A percentile compares a stretch with the other conserved stretches of the same genome.
Evolutionary conservation across 163 green algal species (phyloP).

Genomic region (Coccomyxa subellipsoidea): DNA sequence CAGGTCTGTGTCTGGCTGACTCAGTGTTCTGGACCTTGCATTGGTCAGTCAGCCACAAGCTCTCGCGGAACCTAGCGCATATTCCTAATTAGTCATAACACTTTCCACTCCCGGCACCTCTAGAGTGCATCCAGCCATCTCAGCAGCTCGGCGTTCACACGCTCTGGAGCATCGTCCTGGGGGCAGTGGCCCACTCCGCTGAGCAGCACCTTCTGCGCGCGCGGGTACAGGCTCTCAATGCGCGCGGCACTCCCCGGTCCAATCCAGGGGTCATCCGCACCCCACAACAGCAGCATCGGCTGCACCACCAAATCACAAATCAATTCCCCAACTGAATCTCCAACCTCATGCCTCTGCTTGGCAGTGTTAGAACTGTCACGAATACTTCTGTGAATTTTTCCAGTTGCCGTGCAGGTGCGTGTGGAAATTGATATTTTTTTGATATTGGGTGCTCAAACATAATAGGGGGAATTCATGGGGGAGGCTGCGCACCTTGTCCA

Average conservation of each 20-base stretch:
- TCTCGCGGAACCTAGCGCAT: too few relatives aligned
- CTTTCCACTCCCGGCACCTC: too few relatives aligned
- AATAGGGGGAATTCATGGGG: too few relatives aligned
- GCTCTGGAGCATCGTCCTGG: slow-evolving; percentile 11
- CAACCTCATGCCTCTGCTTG: too few relatives aligned
- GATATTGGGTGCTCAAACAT: too few relatives aligned
- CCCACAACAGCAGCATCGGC: slow-evolving; percentile 16
- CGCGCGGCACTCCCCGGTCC: slow-evolving; percentile 50
- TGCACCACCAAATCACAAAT: not conserved
- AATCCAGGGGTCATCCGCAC: slow-evolving; percentile 60
- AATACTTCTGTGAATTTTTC: too few relatives aligned
- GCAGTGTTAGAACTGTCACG: too few relatives aligned
- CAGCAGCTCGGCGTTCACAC: slow-evolving; percentile 1
- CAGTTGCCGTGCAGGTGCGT: too few relatives aligned
- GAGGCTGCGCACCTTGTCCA: slow-evolving; percentile 16
- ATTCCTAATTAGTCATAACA: too few relatives aligned
- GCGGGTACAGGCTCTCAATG: slow-evolving; percentile 67
- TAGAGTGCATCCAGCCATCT: slow-evolving; percentile 2
- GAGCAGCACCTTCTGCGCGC: slow-evolving; percentile 52
- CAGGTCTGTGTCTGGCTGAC: too few relatives aligned
- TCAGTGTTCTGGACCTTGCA: too few relatives aligned
- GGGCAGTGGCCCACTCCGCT: slow-evolving; percentile 62
- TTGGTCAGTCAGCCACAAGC: too few relatives aligned
- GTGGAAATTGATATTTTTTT: not conserved
- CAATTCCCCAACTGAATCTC: not conserved